These are phyloP conservation scores for Rubus parviflorus DNA, from an alignment of 306 rosid species.

Conservation along the genomic window DNA sequence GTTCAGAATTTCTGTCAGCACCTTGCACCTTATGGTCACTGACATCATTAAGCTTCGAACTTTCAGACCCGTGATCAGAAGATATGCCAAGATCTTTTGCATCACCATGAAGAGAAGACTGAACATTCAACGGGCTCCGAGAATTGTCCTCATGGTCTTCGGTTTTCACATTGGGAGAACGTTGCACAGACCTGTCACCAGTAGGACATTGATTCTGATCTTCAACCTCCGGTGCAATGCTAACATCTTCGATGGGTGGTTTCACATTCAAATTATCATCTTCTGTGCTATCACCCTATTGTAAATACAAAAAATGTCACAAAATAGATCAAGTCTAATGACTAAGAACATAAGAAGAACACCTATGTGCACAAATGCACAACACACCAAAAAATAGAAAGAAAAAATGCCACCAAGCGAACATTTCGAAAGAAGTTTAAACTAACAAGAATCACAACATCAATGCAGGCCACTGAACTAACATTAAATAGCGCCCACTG, in stretches of 20 bases:
- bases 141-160: slow-evolving; percentile 48
- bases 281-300: slow-evolving; percentile 54
- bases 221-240: slow-evolving; percentile 39
- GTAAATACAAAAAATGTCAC: slow-evolving; percentile 44
- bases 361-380: neutral
- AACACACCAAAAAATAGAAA: slow-evolving; percentile 4
- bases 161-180: slow-evolving; percentile 44
- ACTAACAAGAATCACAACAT: neutral
- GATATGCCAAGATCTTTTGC: slow-evolving; percentile 43
- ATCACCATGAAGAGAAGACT: slow-evolving; percentile 48
- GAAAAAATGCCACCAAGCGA: neutral
- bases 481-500: neutral
- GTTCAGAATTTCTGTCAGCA: slow-evolving; percentile 44
- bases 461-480: neutral
- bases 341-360: slow-evolving; percentile 27
- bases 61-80: slow-evolving; percentile 46
- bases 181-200: slow-evolving; percentile 41
- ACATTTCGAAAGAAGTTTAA: neutral
- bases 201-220: slow-evolving; percentile 49
- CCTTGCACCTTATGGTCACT: slow-evolving; percentile 49
- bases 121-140: slow-evolving; percentile 43
- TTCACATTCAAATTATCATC: slow-evolving; percentile 36
- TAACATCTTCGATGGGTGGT: slow-evolving; percentile 42
- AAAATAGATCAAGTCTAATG: slow-evolving; percentile 19
- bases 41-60: slow-evolving; percentile 39